These are phyloP conservation scores for Smittium culicis DNA, from an alignment of 371 early-diverging fungal species.

Conservation along the genomic window DNA sequence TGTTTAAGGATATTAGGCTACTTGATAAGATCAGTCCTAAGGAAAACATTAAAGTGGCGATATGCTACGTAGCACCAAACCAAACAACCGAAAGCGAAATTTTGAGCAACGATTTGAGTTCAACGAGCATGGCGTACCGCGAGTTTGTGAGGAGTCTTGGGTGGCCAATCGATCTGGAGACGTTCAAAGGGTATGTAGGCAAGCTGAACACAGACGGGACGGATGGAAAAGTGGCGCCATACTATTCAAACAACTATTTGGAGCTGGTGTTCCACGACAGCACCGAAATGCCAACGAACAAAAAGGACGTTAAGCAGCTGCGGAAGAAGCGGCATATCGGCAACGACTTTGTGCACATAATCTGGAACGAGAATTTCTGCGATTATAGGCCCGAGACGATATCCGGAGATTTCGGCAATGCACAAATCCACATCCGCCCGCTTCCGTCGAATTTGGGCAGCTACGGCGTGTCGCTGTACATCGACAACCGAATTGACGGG, in stretches of 20 bases:
- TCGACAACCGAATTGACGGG: conserved; percentile 51
- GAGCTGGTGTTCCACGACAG: conserved; percentile 91
- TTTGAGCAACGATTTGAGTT: conserved; percentile 54
- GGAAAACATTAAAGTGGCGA: conserved; percentile 76
- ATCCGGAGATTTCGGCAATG: conserved; percentile 94
- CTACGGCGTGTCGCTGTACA: conserved; percentile 57
- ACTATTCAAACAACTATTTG: conserved; percentile 61
- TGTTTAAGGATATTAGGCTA: conserved; percentile 20
- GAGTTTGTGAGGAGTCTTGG: conserved; percentile 76
- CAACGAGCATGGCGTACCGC: conserved; percentile 45
- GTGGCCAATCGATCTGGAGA: conserved; percentile 65
- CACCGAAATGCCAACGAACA: conserved; percentile 75
- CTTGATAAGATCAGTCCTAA: conserved; percentile 37
- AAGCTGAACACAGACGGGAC: conserved; percentile 68
- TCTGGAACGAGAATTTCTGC: conserved; percentile 72
- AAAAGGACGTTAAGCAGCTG: conserved; percentile 62
- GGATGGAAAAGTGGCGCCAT: conserved; percentile 62
- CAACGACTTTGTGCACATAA: conserved; percentile 92
- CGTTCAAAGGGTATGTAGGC: conserved; percentile 75
- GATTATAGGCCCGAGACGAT: conserved; percentile 70
- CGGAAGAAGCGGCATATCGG: conserved; percentile 89
- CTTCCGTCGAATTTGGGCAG: conserved; percentile 39
- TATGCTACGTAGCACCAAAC: conserved; percentile 80
- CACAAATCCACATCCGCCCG: conserved; percentile 78
- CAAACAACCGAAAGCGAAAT: conserved; percentile 77